Percentiles rank a stretch among this genome's conserved stretches.
Conservation (phyloP, 2,329 filamentous ascomycete species). For the Neofusicoccum cordaticola region DNA sequence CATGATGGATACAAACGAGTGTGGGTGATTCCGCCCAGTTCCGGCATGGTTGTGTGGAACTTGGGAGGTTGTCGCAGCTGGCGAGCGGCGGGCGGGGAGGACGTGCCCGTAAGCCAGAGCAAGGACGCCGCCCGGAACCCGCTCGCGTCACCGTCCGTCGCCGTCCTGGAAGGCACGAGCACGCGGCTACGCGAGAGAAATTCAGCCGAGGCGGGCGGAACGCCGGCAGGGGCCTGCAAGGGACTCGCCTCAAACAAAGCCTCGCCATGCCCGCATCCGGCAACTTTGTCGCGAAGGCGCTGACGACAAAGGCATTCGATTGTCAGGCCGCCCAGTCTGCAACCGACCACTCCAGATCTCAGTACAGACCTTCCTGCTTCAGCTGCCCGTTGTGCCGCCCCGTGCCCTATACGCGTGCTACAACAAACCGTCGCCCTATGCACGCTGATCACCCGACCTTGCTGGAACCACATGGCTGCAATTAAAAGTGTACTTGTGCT, state of each 20-base stretch:
- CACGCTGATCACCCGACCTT: neutral
- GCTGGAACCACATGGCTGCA: conserved; percentile 4
- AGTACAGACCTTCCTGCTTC: neutral
- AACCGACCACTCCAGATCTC: neutral
- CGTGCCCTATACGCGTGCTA: neutral
- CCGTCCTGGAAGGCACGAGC: conserved; percentile 5
- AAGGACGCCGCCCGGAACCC: conserved; percentile 3
- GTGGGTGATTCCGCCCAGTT: conserved; percentile 7
- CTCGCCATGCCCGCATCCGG: neutral
- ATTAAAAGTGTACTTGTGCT: conserved; percentile 14
- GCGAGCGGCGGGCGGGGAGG: neutral
- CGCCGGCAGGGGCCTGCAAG: conserved; percentile 1
- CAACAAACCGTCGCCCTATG: neutral
- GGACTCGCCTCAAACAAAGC: conserved; percentile 4
- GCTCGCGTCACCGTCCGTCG: conserved; percentile 4
- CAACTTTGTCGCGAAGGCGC: neutral
- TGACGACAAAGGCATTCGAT: neutral
- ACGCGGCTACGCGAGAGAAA: conserved; percentile 1
- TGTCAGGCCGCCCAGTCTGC: neutral
- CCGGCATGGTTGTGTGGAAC: conserved; percentile 1
- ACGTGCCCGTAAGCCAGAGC: neutral
- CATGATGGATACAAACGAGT: conserved; percentile 1
- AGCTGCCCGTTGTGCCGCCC: neutral
- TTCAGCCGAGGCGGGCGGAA: conserved; percentile 1
- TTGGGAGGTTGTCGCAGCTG: neutral